Evolutionary conservation across 75 land plant genomes (phyloP), one percentile per base, ranked within the genome.

Genomic region (Ceratopteris richardii): DNA sequence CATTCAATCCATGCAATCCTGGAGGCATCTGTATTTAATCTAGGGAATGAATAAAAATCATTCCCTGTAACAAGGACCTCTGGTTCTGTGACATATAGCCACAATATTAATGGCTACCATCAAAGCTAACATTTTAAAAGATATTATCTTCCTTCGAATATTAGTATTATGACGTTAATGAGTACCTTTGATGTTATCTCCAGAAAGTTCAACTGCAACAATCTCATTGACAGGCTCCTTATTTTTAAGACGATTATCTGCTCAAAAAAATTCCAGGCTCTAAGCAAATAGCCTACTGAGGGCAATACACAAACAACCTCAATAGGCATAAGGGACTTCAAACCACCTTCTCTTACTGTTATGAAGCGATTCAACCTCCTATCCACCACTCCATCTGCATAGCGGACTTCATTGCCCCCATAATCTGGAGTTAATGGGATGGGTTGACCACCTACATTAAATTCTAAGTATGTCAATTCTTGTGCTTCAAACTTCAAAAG

Each of bases 1-100:
- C 97, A 92, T 55, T 92, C 80, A 69, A 92, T 75, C 97, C 97
- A 92, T 69, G 94, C 83, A 10, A 92, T 57, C 58, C 60, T 77
- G 46, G 71, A 65, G 33, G 86, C 94, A 56, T 64, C 77, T 7
- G 78, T 69, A 44, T 82, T 77, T 23, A 93, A 21, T 14, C 94
- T 82, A 21, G 98, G 98, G 56, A 85, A 93, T 29, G 94, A 82
- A 67, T 93, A 93, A 69, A 93, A 93, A 65, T 93, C 98, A 63
- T 54, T 85, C 27, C 98, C 98, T 54, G 68, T 62, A 21, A 89
- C 73, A 46, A 93, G 64, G 0, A 80, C 61, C 63, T 68, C 64
- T 46, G 98, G 90, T 62, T 88, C 95, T 88, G 76, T 26, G 28
- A 7, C 18, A 14, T 23, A 1, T 29, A 2, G 51, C 18, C 27